A percentile compares a stretch with the other conserved stretches of the same genome.
These are phyloP conservation scores for Curvularia lunata DNA, from an alignment of 2,329 filamentous ascomycete genomes.

Conservation along the genomic window DNA sequence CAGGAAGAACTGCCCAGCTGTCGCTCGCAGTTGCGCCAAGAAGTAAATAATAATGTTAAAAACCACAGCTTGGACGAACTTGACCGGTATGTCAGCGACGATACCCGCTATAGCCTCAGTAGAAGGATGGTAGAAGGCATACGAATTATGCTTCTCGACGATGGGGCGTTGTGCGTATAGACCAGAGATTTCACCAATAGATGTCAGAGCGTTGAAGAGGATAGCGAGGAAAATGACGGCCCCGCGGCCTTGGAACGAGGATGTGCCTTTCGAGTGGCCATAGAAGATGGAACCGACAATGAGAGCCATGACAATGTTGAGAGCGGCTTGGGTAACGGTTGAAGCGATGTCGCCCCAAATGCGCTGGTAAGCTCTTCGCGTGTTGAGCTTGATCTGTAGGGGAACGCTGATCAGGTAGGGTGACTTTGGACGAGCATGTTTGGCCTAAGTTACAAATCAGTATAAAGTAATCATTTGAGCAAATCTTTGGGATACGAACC, in stretches of 20 bases:
- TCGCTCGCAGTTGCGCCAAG: slow-evolving; percentile 76
- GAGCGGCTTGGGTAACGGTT: slow-evolving; percentile 47
- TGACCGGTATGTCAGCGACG: slow-evolving; percentile 82
- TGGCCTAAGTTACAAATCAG: slow-evolving; percentile 48
- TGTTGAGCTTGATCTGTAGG: slow-evolving; percentile 51
- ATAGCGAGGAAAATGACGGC: slow-evolving; percentile 67
- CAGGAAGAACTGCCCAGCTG: slow-evolving; percentile 79
- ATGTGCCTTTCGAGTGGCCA: slow-evolving; percentile 57
- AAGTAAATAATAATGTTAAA: slow-evolving; percentile 88
- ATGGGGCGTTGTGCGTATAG: slow-evolving; percentile 86
- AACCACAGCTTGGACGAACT: slow-evolving; percentile 69
- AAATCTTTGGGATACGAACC: not conserved
- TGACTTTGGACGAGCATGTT: slow-evolving; percentile 61
- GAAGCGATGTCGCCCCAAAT: slow-evolving; percentile 44
- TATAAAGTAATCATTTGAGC: not conserved
- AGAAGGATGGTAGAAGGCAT: slow-evolving; percentile 86
- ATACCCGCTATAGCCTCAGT: slow-evolving; percentile 85
- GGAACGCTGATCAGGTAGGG: slow-evolving; percentile 64
- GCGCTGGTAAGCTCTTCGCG: slow-evolving; percentile 41
- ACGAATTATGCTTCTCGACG: slow-evolving; percentile 85
- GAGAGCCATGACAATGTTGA: slow-evolving; percentile 63
- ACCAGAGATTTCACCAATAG: slow-evolving; percentile 59
- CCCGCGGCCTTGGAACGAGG: slow-evolving; percentile 61
- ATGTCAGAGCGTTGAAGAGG: slow-evolving; percentile 64
- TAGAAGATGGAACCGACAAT: slow-evolving; percentile 69